Base-by-base conservation (phyloP, 805 yeast genomes). In the Candida maltosa region DNA sequence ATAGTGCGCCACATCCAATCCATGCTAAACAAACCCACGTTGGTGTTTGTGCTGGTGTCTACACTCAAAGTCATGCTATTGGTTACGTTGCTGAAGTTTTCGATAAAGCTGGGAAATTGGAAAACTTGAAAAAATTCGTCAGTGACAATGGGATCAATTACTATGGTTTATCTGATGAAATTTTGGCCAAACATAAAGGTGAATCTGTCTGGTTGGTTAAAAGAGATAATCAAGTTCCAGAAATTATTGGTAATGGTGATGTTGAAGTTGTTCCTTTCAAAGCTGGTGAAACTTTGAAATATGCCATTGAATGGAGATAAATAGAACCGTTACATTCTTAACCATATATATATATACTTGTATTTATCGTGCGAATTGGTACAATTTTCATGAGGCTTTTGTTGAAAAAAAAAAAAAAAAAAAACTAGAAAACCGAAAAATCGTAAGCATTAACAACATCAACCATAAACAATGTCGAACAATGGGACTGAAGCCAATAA, bases 21-120 rank as follows among this genome's bases (percentile, higher is more conserved):
- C 75, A 76, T 43, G 80, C 80, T 40, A 94, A 94, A 60, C 70
- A 86, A 17, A 81, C 74, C 41, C 87, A 78, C 46, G 65, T 70
- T 24, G 91, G 89, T 16, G 97, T 91, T 12, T 87, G 97, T 51
- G 99, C 99, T n/a, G 99, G 99, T 52, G 96, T 93, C 6, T 93
- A 76, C 62, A 86, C 97, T 2, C 98, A 93, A 59, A 75, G 86
- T 16, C 76, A 76, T 48, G 95, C 84, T 2, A 60, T 93, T 14
- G 70, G 88, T 6, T 93, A 91, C 46, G 64, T 93, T 18, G 97
- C 97, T 3, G 83, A 89, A 57, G 76, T 85, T 1, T 93, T 94
- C 51, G 95, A 85, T 18, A 59, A 70, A 35, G 71, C 62, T 14
- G 80, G 74, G 10, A 75, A 78, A 42, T 62, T 93, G 29, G 81